Base-by-base conservation (phyloP, 805 yeast species). In the Lipomyces kockii region DNA sequence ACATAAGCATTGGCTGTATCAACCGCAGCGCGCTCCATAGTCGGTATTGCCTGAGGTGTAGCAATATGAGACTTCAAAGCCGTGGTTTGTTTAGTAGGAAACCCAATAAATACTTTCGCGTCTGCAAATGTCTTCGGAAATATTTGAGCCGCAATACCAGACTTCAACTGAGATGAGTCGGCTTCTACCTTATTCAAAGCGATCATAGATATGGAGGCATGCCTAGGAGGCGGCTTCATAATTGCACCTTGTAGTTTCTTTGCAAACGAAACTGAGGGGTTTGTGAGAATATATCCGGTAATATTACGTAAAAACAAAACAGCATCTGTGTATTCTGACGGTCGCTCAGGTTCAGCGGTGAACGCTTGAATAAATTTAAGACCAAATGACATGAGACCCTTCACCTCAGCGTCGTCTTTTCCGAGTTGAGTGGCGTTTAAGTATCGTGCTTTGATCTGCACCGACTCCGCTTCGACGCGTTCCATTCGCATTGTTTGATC, bases 11-110 rank as follows among this genome's bases (percentile, higher is more conserved):
- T 80, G 3, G 82, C 78, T 76, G 80, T 78, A 68, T 80, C 83
- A 0, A 79, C 75, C 1, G 81, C 81, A 0, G 82, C 80, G 5
- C 83, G 75, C 63, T 80, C 83, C 82, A 80, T 79, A 1, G 83
- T 80, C 1, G 83, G 83, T n/a, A 80, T 78, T 2, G 79, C 70
- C 67, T 78, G 81, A 57, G 77, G 79, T 58, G 79, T 60, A 1
- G 80, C 78, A 1, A 80, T 61, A 61, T 80, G 83, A 0, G 81
- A 74, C 60, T 74, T 73, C 46, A 80, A 53, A 0, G 78, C 79
- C 0, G 83, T 78, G 35, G 80, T 75, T 64, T 80, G 83, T 67
- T 79, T 80, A 0, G 83, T 80, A 2, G 83, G 80, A 63, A 80
- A 80, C 3, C 83, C 83, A 63, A 80, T 78, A 60, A 78, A 80